Conservation (phyloP, 768 basidiomycete genomes). For the Kwoniella sp. region DNA sequence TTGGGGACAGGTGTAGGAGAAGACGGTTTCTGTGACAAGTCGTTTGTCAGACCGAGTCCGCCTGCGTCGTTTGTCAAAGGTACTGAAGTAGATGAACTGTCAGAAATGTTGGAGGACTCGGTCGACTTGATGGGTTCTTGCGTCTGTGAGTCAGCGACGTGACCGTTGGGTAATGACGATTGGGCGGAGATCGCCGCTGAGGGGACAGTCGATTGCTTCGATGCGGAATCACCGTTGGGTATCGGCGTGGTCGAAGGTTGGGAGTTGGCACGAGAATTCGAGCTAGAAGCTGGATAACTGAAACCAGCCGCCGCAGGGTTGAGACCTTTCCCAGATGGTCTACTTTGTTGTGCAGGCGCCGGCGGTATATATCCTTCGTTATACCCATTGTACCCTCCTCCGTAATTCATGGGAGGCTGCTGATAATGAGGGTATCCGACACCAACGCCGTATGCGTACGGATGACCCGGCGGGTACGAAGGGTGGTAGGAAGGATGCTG, state of each 20-base stretch:
- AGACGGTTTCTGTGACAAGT: not conserved
- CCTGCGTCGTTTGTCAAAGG: not conserved
- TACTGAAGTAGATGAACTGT: not conserved
- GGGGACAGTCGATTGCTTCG: conserved; percentile 18
- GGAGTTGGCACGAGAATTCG: conserved; percentile 13
- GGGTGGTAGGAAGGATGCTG: conserved; percentile 26
- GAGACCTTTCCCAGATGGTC: conserved; percentile 22
- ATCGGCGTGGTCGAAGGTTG: conserved; percentile 17
- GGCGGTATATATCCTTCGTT: conserved; percentile 18
- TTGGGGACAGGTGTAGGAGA: not conserved
- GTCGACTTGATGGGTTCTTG: not conserved
- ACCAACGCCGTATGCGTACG: conserved; percentile 45
- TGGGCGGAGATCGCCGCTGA: not conserved
- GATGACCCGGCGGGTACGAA: conserved; percentile 34
- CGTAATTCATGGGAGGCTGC: conserved; percentile 17
- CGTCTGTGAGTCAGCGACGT: not conserved
- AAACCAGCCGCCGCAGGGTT: conserved; percentile 49
- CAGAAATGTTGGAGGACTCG: not conserved
- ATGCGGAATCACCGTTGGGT: conserved; percentile 14
- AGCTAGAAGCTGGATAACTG: conserved; percentile 24
- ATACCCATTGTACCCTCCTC: conserved; percentile 23
- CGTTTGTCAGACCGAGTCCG: conserved; percentile 8
- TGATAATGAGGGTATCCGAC: conserved; percentile 35
- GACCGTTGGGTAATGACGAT: conserved; percentile 7
- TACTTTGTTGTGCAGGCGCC: not conserved